These are phyloP conservation scores for Mycothermus thermophilus DNA, from an alignment of 495 filamentous ascomycete genomes.

Conservation along the genomic window DNA sequence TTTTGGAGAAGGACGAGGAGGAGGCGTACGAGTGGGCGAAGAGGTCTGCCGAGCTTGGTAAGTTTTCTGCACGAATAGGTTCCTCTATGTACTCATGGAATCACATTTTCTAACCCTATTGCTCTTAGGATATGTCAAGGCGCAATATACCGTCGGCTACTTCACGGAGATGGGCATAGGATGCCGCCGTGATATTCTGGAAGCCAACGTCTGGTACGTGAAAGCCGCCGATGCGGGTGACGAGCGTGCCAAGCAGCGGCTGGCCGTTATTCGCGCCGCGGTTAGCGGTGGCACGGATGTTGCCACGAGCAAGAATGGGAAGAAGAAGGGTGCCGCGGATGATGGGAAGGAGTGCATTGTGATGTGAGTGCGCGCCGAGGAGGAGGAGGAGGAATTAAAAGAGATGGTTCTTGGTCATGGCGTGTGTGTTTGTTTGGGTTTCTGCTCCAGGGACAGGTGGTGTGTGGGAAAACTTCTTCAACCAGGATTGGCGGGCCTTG, in stretches of 20 bases:
- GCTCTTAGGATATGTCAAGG: conserved; percentile 79
- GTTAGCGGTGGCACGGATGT: conserved; percentile 55
- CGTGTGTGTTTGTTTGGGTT: too few species aligned
- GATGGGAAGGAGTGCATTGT: conserved; percentile 45
- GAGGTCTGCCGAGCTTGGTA: conserved; percentile 73
- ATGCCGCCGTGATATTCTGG: conserved; percentile 78
- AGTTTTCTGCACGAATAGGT: conserved; percentile 16
- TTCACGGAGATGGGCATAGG: conserved; percentile 99
- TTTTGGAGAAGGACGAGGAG: conserved; percentile 85
- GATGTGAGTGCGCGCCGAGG: conserved; percentile 44
- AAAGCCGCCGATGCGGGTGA: conserved; percentile 89
- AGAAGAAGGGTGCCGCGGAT: conserved; percentile 31
- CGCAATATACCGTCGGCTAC: conserved; percentile 88
- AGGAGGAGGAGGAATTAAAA: not conserved
- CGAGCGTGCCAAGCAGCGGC: conserved; percentile 68
- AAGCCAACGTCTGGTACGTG: conserved; percentile 98
- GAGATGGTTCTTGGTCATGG: not conserved
- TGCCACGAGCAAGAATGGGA: conserved; percentile 31
- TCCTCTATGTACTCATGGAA: too few species aligned
- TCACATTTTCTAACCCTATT: too few species aligned
- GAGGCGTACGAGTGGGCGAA: conserved; percentile 96
- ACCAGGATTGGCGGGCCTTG: too few species aligned
- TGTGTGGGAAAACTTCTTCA: too few species aligned
- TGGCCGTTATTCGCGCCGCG: conserved; percentile 75
- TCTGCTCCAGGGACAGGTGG: too few species aligned